Conservation (phyloP, 129 eudicot species). For the Dittrichia graveolens region DNA sequence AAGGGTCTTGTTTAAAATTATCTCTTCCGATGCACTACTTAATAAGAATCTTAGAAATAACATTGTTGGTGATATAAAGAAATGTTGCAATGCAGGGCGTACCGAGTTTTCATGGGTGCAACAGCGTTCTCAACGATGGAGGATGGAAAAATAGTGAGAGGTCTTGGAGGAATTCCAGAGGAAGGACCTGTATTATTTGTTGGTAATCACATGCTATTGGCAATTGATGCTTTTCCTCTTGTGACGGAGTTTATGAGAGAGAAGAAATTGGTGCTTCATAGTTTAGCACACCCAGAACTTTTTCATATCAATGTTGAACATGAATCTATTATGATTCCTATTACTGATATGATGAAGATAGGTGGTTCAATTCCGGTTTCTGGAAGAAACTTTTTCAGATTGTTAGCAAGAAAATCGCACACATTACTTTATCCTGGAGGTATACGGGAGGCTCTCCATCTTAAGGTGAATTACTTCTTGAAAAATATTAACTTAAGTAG, state of each 20-base stretch:
- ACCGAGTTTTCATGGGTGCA: constrained; percentile 41
- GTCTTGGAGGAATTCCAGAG: constrained; percentile 76
- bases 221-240: constrained; percentile 57
- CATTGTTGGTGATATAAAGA: not conserved
- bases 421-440: constrained; percentile 42
- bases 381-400: constrained; percentile 30
- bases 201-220: constrained; percentile 84
- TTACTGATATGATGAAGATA: constrained; percentile 11
- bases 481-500: too few species aligned
- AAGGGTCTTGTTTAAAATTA: too few species aligned
- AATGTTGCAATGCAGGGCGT: constrained; percentile 44
- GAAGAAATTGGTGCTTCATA: constrained; percentile 42
- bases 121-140: constrained; percentile 62
- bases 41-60: too few species aligned
- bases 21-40: too few species aligned
- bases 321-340: constrained; percentile 18
- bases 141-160: constrained; percentile 83
- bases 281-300: constrained; percentile 35
- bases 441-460: constrained; percentile 41
- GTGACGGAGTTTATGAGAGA: constrained; percentile 53
- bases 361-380: constrained; percentile 38
- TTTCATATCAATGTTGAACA: constrained; percentile 24
- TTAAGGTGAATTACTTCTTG: constrained; percentile 23
- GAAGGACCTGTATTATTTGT: constrained; percentile 84
- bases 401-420: constrained; percentile 29